Base-by-base conservation (phyloP, 345 rosid genomes). In the Euphorbia peplus region DNA sequence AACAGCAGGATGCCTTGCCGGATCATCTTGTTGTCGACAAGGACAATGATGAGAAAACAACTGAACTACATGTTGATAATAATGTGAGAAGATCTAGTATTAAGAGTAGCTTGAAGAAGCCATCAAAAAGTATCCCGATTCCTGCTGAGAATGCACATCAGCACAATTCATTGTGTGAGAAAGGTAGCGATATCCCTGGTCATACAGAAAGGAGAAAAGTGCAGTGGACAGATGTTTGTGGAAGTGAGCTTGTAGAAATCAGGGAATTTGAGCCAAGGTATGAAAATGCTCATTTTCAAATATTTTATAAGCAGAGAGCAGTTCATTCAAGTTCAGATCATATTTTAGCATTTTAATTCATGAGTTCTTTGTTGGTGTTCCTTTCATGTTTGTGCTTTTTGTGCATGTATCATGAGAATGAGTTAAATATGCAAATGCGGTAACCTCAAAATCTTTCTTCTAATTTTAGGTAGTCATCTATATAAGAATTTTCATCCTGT, bases 181-280 rank as follows among this genome's bases (percentile, higher is more conserved):
- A 74, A 78, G 84, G 81, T 67, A 78, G 61, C 7, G 71, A 80
- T 70, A 67, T 73, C 30, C 68, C 79, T 52, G 83, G 81, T 67
- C 83, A 85, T 64, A 63, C 66, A 22, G 95, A 81, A 22, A 79
- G 79, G 74, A 79, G 93, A 73, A 95, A 84, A 86, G 98, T 95
- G 79, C 97, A 88, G 80, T 95, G 99, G 99, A 86, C 88, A 8
- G 98, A 95, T 87, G 84, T 84, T 70, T 84, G 90, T 81, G 98
- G 99, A 53, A 87, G 81, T 64, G 98, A 90, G 75, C 96, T 95
- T 72, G 87, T 72, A 60, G 93, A 95, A 81, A 82, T 91, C 77
- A 80, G 87, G 80, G 99, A 91, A 81, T 95, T 91, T 82, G 98
- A 91, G 73, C 96, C 99, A 64, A 95, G 99, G 98, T 95, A 88